phyloP scores from a whole-genome alignment of 2,329 filamentous ascomycete genomes.

The Aspergillus unguis region DNA sequence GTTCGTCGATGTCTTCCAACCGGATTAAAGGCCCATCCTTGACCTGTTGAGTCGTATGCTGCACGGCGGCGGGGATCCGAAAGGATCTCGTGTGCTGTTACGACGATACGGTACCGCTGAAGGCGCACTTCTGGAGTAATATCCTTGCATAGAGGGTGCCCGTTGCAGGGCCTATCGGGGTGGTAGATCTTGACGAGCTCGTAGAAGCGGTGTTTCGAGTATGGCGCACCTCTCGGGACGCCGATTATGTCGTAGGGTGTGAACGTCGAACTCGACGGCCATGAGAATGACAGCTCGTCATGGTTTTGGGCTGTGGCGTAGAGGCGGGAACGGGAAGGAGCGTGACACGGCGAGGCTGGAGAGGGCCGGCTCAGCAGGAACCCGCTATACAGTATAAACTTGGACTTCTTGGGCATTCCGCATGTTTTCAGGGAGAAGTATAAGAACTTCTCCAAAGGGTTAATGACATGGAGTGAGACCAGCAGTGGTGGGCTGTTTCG shows the following conservation, averaged over 20 bases:
- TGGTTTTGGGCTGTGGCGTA: conserved; percentile 35
- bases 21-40: conserved; percentile 67
- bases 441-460: conserved; percentile 14
- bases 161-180: conserved; percentile 64
- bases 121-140: conserved; percentile 63
- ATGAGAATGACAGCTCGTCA: conserved; percentile 31
- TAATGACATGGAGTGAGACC: neutral
- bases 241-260: conserved; percentile 90
- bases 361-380: conserved; percentile 32
- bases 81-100: conserved; percentile 83
- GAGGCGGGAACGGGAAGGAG: conserved; percentile 20
- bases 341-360: conserved; percentile 18
- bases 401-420: conserved; percentile 49
- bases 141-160: conserved; percentile 41
- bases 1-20: conserved; percentile 26
- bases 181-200: conserved; percentile 95
- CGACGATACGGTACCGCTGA: conserved; percentile 86
- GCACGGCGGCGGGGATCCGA: conserved; percentile 73
- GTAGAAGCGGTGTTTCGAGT: conserved; percentile 82
- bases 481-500: neutral
- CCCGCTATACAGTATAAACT: conserved; percentile 37
- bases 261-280: conserved; percentile 44
- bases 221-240: conserved; percentile 59
- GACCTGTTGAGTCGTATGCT: conserved; percentile 76
- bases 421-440: conserved; percentile 30